Evolutionary conservation across 2,329 filamentous ascomycete species (phyloP), one percentile per base, ranked within the genome.

Genomic region (Penicillium sumatraense): DNA sequence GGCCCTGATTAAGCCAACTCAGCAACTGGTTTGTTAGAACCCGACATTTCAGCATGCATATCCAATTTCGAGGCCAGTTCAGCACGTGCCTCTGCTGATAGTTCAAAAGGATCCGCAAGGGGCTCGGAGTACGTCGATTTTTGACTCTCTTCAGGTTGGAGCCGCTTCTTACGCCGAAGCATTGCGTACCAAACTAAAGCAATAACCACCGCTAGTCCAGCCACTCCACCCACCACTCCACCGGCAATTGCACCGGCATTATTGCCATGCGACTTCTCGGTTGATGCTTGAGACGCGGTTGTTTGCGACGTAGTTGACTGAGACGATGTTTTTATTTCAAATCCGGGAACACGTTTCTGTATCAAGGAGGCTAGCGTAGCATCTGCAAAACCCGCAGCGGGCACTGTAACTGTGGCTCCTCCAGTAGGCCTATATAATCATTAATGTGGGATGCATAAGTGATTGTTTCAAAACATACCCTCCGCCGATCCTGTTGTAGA

Each of bases 221-320:
- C 49, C 5, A 56, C 20, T 16, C 53, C 53, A 10, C 53, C 53
- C 5, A 56, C 49, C 11, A 56, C 53, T 13, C 53, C 53, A n/a
- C 53, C 53, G 16, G 35, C 53, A 53, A 56, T 56, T 27, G 53
- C 53, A 47, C 53, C 49, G 8, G 42, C 27, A 44, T 53, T 48
- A 24, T 40, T 38, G 16, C 53, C 49, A 13, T 53, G 20, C 18
- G 45, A 36, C 11, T 53, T 56, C 7, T 53, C 41, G 29, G 27
- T 49, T 20, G 40, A 23, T 9, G 31, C 29, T 10, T 40, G 38
- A 35, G 40, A 10, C 16, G 31, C 18, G 33, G 53, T 29, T 18
- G 33, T 46, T 31, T 31, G 27, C 7, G 27, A 31, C 41, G 21
- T 24, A 14, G 46, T 47, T 31, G 31, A 41, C 21, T 41, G 47